Base-by-base conservation (phyloP, 2,329 filamentous ascomycete species). In the Parastagonospora avenae region DNA sequence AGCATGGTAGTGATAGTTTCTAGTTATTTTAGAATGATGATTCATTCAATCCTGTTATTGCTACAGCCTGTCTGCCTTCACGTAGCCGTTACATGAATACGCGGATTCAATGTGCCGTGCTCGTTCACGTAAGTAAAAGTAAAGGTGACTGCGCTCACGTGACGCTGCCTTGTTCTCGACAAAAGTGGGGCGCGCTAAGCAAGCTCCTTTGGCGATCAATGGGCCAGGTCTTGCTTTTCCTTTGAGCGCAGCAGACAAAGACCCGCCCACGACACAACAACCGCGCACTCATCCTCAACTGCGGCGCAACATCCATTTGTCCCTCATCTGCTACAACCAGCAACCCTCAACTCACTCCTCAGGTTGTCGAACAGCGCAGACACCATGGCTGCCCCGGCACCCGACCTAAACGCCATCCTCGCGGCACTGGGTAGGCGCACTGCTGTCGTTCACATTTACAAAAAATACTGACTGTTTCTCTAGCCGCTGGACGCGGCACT, bases 401-500 rank as follows among this genome's bases (percentile, higher is more conserved):
- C 72, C 46, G 72, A 75, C 51, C 68, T 75, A 41, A 69, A 69
- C 54, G 68, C 71, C 48, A 74, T 75, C 50, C 66, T 75, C 46
- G 68, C 68, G 44, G 72, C 72, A 35, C 64, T 75, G 24, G 72
- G 72, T 75, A 65, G 38, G 69, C 55, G 29, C 42, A 30, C 31
- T 12, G 38, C 11, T 37, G 29, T 16, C 19, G 11, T 33, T 19
- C 24, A 12, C 12, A 24, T 24, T 31, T 7, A 15, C 28, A 12
- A 14, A 38, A 5, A 15, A 43, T 33, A 48, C 57, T 65, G 31
- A 63, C 37, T 48, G 16, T 30, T 32, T 15, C n/a, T 29, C 15
- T 57, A 79, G 80, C 81, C 61, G 65, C 65, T 31, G 79, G 81
- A 57, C 61, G 63, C 33, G 76, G 77, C 44, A 77, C 78, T 10